A percentile compares a stretch with the other conserved stretches of the same genome.
Evolutionary conservation across 129 eudicot genomes (phyloP).

Genomic region (Escallonia rubra): DNA sequence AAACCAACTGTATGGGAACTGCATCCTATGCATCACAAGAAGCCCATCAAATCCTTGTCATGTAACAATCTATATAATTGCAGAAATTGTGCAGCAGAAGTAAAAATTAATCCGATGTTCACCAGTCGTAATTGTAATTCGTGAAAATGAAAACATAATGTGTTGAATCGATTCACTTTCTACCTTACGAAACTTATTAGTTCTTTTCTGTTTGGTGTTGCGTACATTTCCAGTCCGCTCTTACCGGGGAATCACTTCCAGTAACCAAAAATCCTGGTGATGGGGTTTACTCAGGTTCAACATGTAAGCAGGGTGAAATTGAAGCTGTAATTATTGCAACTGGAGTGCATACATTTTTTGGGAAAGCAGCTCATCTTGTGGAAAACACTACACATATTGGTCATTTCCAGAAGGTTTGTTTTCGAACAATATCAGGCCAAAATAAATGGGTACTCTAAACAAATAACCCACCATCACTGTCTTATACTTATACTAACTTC

Average conservation of each 20-base stretch:
- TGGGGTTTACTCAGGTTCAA: slow-evolving; percentile 85
- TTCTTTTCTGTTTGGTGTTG: neutral
- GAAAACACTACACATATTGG: slow-evolving; percentile 89
- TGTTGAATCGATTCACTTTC: neutral
- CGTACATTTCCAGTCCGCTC: slow-evolving; percentile 54
- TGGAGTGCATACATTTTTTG: slow-evolving; percentile 82
- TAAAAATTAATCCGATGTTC: too few species aligned
- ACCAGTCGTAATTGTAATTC: too few species aligned
- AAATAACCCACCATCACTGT: too few species aligned
- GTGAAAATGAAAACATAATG: too few species aligned
- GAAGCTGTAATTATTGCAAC: slow-evolving; percentile 84
- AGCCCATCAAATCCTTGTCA: too few species aligned
- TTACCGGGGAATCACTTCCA: slow-evolving; percentile 87
- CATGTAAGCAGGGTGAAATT: slow-evolving; percentile 92
- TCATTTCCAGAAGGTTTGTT: slow-evolving; percentile 65
- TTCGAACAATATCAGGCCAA: neutral
- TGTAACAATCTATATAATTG: too few species aligned
- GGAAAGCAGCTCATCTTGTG: slow-evolving; percentile 94
- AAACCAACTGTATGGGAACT: too few species aligned
- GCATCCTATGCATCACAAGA: too few species aligned
- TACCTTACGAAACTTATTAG: neutral
- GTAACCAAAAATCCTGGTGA: slow-evolving; percentile 80
- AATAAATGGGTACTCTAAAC: too few species aligned
- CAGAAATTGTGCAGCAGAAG: too few species aligned
- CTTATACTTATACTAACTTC: too few species aligned